phyloP scores from a whole-genome alignment of 139 green algal genomes.

The Tetratostichococcus sp. region DNA sequence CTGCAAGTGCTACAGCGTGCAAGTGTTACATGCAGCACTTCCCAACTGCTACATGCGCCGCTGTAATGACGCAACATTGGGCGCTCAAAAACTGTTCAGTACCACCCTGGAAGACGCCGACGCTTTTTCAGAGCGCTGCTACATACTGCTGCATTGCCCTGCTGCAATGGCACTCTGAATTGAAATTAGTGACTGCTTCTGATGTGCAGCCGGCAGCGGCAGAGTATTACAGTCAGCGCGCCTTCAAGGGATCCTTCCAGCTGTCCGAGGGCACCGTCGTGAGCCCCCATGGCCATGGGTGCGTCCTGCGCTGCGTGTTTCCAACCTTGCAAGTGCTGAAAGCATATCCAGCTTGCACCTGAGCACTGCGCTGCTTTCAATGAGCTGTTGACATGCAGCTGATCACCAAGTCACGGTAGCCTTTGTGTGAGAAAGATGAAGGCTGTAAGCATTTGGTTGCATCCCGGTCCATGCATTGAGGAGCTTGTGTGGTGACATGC shows the following conservation, averaged over 20 bases:
- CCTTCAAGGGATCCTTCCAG: constrained; percentile 52
- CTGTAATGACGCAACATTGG: no score
- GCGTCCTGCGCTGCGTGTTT: not conserved
- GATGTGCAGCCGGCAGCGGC: not conserved
- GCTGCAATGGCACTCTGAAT: not conserved
- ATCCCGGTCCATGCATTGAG: not conserved
- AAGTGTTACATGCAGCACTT: no score
- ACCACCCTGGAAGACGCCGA: no score
- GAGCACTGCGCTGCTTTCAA: no score
- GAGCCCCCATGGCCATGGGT: constrained; percentile 37
- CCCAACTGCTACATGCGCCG: no score
- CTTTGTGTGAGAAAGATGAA: not conserved
- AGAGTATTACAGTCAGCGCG: constrained; percentile 58
- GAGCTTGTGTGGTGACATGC: not conserved
- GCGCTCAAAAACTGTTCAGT: no score
- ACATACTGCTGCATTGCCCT: not conserved
- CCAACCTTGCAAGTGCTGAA: no score
- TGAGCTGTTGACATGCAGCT: no score
- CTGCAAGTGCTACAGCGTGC: no score
- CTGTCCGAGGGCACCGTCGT: constrained; percentile 62
- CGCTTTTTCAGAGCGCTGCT: no score
- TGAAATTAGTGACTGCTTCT: not conserved
- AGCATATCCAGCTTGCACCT: no score
- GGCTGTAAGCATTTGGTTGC: not conserved
- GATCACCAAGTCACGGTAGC: no score